Evolutionary conservation across 192 early-diverging fungal genomes (phyloP), one percentile per base, ranked within the genome.

Genomic region (Podila horticola): DNA sequence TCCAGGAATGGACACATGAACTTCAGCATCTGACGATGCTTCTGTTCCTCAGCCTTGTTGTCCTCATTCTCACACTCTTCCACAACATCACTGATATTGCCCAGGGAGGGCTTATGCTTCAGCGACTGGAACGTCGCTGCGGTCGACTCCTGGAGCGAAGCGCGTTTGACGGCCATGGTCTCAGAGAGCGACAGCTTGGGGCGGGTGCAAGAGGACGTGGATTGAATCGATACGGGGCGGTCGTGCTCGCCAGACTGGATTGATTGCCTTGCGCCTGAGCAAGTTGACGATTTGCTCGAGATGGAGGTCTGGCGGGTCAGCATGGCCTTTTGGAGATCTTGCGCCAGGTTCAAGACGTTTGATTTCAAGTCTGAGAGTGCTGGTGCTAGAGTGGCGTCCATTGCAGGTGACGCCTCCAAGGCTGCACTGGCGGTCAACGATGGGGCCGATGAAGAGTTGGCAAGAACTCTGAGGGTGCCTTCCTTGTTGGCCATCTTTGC

Each of bases 1-100:
- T 81, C 71, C 49, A 81, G 62, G 62, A 81, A 81, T 1, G 76
- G 76, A 33, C 76, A 81, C 64, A 77, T 33, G 15, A 66, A 15
- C 50, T 41, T 62, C 6, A 66, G 31, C 51, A 62, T 49, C 26
- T 33, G 48, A 8, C 62, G 38, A 20, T 30, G 34, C 29, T 38
- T 50, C 59, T 63, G 64, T n/a, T 34, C 64, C 17, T 45, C 13
- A 3, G 13, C 48, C 22, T 17, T 29, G 33, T 17, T 19, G 22
- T 30, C 34, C 24, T 28, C 12, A 28, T 57, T 4, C 24, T 55
- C 52, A 11, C 24, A n/a, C 3, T 55, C 52, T 17, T 55, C 52
- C 4, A 8, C 8, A 26, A 55, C 52, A 22, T 55, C 24, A 6
- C 52, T 55, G 52, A 55, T 55, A 22, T 26, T 55, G 6, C n/a